These are phyloP conservation scores for Exsudoporus floridanus DNA, from an alignment of 1,284 basidiomycete species.

Conservation along the genomic window DNA sequence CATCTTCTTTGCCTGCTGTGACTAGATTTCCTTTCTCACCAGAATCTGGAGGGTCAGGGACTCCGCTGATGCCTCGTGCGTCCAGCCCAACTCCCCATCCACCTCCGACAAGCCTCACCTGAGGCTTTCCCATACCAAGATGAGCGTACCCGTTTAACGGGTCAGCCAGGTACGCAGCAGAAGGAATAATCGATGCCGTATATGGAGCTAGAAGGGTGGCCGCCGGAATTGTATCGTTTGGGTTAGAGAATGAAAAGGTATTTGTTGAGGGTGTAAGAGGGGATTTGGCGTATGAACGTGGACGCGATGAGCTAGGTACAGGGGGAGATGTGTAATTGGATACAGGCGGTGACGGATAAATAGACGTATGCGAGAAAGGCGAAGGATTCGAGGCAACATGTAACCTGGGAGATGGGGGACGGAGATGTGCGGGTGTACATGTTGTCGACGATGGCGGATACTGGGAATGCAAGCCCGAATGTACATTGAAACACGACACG, in stretches of 20 bases:
- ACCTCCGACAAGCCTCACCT: slow-evolving; percentile 79
- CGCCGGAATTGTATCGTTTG: slow-evolving; percentile 50
- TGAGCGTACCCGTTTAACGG: slow-evolving; percentile 71
- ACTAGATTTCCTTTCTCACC: slow-evolving; percentile 1
- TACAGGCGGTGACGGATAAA: slow-evolving; percentile 34
- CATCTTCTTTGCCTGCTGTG: slow-evolving; percentile 5
- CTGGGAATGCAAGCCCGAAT: slow-evolving; percentile 4
- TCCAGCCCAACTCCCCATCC: slow-evolving; percentile 85
- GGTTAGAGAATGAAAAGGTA: slow-evolving; percentile 26
- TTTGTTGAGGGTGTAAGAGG: slow-evolving; percentile 38
- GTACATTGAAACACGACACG: slow-evolving; percentile 8
- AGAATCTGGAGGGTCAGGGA: slow-evolving; percentile 8
- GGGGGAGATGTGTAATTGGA: slow-evolving; percentile 24
- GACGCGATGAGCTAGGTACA: slow-evolving; percentile 36
- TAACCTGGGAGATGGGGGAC: slow-evolving; percentile 32
- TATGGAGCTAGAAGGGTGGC: slow-evolving; percentile 55
- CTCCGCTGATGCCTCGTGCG: slow-evolving; percentile 71
- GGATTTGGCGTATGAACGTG: slow-evolving; percentile 34
- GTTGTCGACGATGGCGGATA: slow-evolving; percentile 6
- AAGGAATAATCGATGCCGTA: slow-evolving; percentile 58
- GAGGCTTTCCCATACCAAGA: slow-evolving; percentile 70
- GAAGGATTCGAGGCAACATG: slow-evolving; percentile 29
- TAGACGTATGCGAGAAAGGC: slow-evolving; percentile 28
- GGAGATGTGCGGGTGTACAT: slow-evolving; percentile 29
- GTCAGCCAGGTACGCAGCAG: slow-evolving; percentile 60